Evolutionary conservation across 345 rosid species (phyloP), one percentile per base, ranked within the genome.

Genomic region (Salix viminalis): DNA sequence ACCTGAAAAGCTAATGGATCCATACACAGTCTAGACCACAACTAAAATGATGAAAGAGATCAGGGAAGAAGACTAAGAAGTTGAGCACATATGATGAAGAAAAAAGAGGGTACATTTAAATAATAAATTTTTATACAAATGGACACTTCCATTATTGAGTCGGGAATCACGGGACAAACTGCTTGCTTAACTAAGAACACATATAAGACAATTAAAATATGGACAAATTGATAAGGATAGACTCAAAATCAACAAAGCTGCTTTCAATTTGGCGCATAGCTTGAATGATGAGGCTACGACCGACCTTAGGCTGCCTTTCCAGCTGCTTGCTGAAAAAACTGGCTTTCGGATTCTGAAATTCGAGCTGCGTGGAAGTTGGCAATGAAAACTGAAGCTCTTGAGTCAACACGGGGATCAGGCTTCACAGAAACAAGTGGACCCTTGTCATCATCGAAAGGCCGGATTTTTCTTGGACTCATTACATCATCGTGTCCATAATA

Each of bases 331-430:
- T 75, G 81, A 58, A 77, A 80, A 42, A 83, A 77, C 76, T 83
- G 82, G 67, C 78, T 72, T 65, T 84, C 87, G 4, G 90, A 79
- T 66, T 87, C 88, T 7, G 83, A 81, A 83, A 86, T 66, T 21
- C 84, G 90, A 66, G 81, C 77, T 39, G 86, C 83, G 67, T 89
- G 89, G 77, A 88, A 85, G 80, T 80, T 83, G 52, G 86, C 85
- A 5, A 92, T 92, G 83, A 90, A 89, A 34, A 75, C 88, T 4
- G 85, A 14, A 41, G 87, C 89, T 73, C 79, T 86, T 14, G 52
- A 52, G 73, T 88, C 80, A 48, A 88, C 81, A 11, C 87, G 79
- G 12, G 91, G 91, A 75, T 85, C 89, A 2, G 84, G 28, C 62
- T n/a, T 88, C 67, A 86, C 85, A 68, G 71, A 24, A 4, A 15